Evolutionary conservation across 2,329 filamentous ascomycete species (phyloP), one percentile per base, ranked within the genome.

Genomic region (Chaetomiaceae sp.): DNA sequence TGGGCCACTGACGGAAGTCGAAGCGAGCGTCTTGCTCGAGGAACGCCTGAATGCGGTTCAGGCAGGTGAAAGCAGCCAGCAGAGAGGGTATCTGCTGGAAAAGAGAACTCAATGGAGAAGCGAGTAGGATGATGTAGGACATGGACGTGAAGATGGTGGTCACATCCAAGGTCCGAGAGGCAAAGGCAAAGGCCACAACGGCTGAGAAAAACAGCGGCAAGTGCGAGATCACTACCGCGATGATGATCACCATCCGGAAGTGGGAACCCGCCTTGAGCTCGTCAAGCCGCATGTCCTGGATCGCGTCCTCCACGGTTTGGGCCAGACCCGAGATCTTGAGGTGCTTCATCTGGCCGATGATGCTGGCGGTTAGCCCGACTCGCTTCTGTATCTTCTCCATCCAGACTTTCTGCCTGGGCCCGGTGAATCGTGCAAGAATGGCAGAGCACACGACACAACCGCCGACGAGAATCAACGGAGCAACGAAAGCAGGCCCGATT

Each of bases 301-400:
- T 61, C 0, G 63, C 62, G 1, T 51, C 56, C 1, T 59, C 59
- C 27, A 70, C 60, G 1, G 64, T 52, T 1, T 53, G 45, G 0
- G 62, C 47, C 0, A 71, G 58, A 0, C 72, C 72, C 12, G 71
- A 66, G 67, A 76, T 75, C 59, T 76, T 77, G 20, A 77, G 66
- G 23, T 71, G 68, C 55, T 75, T 74, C 65, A 77, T 75, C 3
- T 72, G 69, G n/a, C 65, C 65, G 0, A 77, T 66, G 63, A 74
- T 68, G 3, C 64, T 64, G 1, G 68, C 64, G 0, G 74, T 77
- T 4, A 71, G 64, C 5, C 68, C 65, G 4, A 77, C 68, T 5
- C 75, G 71, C 36, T 69, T 65, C 59, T 77, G 69, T 12, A 77
- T 72, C 23, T 65, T 69, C 44, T 72, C 69, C 31, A 74, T 70